Conservation (phyloP, 768 basidiomycete species). For the Russula sp. region DNA sequence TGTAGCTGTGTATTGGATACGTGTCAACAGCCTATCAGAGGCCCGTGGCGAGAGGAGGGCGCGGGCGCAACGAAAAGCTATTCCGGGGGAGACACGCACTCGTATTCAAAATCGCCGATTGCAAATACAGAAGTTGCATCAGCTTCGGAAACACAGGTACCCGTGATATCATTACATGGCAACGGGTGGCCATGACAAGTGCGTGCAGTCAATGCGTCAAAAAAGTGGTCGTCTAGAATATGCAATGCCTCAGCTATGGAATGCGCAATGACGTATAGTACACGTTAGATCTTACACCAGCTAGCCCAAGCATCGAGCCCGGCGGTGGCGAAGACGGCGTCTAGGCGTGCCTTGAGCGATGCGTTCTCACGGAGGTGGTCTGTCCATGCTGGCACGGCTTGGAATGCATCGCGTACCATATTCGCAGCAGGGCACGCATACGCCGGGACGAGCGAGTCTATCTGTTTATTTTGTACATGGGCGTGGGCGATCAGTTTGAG, state of each 20-base stretch:
- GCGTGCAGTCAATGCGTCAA: constrained; percentile 46
- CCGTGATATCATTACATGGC: constrained; percentile 38
- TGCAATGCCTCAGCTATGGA: constrained; percentile 23
- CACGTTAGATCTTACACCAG: constrained; percentile 33
- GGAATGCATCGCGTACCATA: constrained; percentile 36
- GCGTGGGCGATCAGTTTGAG: neutral
- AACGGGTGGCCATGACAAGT: constrained; percentile 42
- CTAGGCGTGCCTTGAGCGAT: constrained; percentile 36
- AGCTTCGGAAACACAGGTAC: constrained; percentile 37
- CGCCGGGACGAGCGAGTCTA: constrained; percentile 43
- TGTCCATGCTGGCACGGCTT: constrained; percentile 43
- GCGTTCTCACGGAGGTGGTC: constrained; percentile 37
- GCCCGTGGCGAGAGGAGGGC: neutral
- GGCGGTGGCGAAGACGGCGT: constrained; percentile 36
- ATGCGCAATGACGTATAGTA: no score
- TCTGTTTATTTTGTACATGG: constrained; percentile 28
- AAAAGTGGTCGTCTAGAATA: constrained; percentile 42
- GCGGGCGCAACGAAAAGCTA: neutral
- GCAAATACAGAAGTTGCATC: constrained; percentile 35
- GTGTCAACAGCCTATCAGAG: neutral
- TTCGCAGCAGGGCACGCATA: constrained; percentile 41
- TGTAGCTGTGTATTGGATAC: constrained; percentile 34
- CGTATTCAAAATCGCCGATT: constrained; percentile 38
- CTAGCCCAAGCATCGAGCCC: constrained; percentile 38
- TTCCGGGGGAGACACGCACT: constrained; percentile 27